Evolutionary conservation across 1,284 basidiomycete species (phyloP).

Genomic region (Fomitopsis pinicola): DNA sequence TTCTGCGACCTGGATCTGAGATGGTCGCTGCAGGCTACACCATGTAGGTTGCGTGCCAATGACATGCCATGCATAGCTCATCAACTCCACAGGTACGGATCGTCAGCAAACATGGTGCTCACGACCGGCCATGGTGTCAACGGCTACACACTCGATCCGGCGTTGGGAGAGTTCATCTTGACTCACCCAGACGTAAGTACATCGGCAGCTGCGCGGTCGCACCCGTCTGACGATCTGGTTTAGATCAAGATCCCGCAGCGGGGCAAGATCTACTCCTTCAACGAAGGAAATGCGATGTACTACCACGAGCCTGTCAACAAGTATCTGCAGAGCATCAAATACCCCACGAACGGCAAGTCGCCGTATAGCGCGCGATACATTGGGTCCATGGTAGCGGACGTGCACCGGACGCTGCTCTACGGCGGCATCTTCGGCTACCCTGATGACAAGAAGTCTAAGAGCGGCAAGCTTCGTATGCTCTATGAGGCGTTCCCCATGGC

Average conservation of each 20-base stretch:
- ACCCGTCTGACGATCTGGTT: slow-evolving; percentile 5
- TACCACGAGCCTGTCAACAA: slow-evolving; percentile 84
- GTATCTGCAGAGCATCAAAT: slow-evolving; percentile 97
- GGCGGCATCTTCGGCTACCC: slow-evolving; percentile 99
- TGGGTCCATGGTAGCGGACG: slow-evolving; percentile 98
- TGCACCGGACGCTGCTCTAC: slow-evolving; percentile 94
- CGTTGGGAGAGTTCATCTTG: slow-evolving; percentile 97
- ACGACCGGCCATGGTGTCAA: slow-evolving; percentile 96
- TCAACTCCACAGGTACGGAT: slow-evolving; percentile 77
- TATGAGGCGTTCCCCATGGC: slow-evolving; percentile 99
- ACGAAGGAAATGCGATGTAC: slow-evolving; percentile 96
- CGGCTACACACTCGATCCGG: slow-evolving; percentile 95
- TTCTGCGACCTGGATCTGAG: slow-evolving; percentile 89
- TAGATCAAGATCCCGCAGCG: slow-evolving; percentile 90
- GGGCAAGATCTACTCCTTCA: slow-evolving; percentile 99
- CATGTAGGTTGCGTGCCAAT: slow-evolving; percentile 53
- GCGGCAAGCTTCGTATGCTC: slow-evolving; percentile 89
- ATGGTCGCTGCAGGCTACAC: slow-evolving; percentile 99
- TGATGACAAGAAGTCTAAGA: slow-evolving; percentile 96
- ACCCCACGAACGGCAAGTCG: slow-evolving; percentile 65
- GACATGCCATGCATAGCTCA: slow-evolving; percentile 4
- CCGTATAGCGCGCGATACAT: slow-evolving; percentile 96
- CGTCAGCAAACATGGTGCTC: slow-evolving; percentile 95
- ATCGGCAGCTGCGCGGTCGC: not conserved
- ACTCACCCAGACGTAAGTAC: slow-evolving; percentile 87